Evolutionary conservation across 1,139 yeast species (phyloP).

Genomic region (Meyerozyma carpophila): DNA sequence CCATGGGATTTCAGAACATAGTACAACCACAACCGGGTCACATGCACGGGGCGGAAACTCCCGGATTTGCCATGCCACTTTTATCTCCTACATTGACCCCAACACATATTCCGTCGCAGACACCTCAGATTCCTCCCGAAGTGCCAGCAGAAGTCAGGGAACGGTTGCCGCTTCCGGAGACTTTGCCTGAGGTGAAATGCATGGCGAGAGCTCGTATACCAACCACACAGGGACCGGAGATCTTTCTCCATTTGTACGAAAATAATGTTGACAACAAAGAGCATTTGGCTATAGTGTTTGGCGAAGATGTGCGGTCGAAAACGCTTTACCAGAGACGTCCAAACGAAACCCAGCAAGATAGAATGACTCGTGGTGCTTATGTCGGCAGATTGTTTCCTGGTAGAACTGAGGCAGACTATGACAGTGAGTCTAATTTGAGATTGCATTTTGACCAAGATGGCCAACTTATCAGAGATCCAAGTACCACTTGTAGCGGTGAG

Average conservation of each 20-base stretch:
- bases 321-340: constrained; percentile 57
- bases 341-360: constrained; percentile 80
- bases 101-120: constrained; percentile 9
- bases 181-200: constrained; percentile 70
- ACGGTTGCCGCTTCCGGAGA: constrained; percentile 23
- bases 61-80: constrained; percentile 20
- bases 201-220: constrained; percentile 91
- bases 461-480: constrained; percentile 37
- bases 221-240: constrained; percentile 89
- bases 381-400: constrained; percentile 88
- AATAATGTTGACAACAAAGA: constrained; percentile 87
- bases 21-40: neutral
- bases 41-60: neutral
- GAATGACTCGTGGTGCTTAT: constrained; percentile 98
- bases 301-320: constrained; percentile 80
- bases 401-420: constrained; percentile 62
- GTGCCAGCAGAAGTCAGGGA: constrained; percentile 18
- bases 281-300: constrained; percentile 95
- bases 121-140: constrained; percentile 16
- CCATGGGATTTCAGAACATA: neutral
- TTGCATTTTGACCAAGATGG: constrained; percentile 49
- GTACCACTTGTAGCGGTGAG: constrained; percentile 33
- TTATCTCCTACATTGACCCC: constrained; percentile 36
- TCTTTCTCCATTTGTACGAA: constrained; percentile 81
- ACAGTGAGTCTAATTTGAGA: constrained; percentile 35